These are phyloP conservation scores for Aureobasidium sp. DNA, from an alignment of 2,329 filamentous ascomycete species.

Conservation along the genomic window DNA sequence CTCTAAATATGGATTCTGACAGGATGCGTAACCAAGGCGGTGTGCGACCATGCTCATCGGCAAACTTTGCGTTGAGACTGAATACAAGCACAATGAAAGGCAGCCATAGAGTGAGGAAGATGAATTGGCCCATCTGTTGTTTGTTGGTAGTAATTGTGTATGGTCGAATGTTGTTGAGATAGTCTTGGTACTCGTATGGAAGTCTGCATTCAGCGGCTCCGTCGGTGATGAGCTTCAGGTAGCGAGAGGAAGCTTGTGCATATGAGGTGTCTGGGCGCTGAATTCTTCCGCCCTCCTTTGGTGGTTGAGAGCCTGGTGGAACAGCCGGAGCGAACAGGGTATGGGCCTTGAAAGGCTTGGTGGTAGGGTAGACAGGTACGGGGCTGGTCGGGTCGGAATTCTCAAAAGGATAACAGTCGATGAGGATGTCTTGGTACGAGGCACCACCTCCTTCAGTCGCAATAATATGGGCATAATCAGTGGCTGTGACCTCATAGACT, in stretches of 20 bases:
- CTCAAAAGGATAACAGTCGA: conserved; percentile 68
- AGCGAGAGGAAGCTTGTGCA: conserved; percentile 76
- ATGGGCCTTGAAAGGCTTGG: conserved; percentile 68
- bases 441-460: conserved; percentile 82
- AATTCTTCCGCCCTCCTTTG: conserved; percentile 36
- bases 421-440: conserved; percentile 75
- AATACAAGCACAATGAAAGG: conserved; percentile 53
- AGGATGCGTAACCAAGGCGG: conserved; percentile 59
- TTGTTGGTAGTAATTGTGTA: conserved; percentile 62
- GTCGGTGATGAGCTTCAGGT: conserved; percentile 69
- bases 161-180: conserved; percentile 60
- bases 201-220: conserved; percentile 76
- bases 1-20: conserved; percentile 47
- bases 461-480: conserved; percentile 80
- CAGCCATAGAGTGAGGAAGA: conserved; percentile 56
- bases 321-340: conserved; percentile 66
- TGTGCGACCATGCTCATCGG: conserved; percentile 58
- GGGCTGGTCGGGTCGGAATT: conserved; percentile 42
- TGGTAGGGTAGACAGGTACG: conserved; percentile 57
- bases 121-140: conserved; percentile 57
- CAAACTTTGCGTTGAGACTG: conserved; percentile 42
- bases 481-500: conserved; percentile 83
- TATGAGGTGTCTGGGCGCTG: conserved; percentile 60
- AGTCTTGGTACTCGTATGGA: conserved; percentile 68
- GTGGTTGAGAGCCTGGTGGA: conserved; percentile 25